Conservation (phyloP, 805 yeast species). For the Saccharomyces jurei region DNA sequence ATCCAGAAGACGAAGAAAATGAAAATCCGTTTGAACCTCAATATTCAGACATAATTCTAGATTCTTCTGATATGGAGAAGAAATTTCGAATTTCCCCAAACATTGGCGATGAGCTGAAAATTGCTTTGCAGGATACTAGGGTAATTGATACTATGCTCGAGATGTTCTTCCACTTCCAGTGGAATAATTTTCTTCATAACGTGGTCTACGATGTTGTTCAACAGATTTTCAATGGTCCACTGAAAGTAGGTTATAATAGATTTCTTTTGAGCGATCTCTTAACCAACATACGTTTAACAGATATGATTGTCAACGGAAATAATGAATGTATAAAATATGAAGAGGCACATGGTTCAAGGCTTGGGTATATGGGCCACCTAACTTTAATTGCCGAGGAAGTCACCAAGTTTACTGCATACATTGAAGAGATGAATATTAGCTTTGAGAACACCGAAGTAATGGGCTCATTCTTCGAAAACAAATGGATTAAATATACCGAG, state of each 20-base stretch:
- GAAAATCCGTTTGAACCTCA: constrained; percentile 1
- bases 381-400: constrained; percentile 93
- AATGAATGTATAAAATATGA: constrained; percentile 52
- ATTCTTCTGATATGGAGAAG: constrained; percentile 30
- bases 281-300: constrained; percentile 50
- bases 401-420: constrained; percentile 63
- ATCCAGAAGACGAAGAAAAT: background rate
- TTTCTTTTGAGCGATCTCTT: constrained; percentile 56
- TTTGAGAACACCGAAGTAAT: constrained; percentile 21
- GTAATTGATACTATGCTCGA: constrained; percentile 52
- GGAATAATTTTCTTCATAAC: constrained; percentile 81
- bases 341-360: constrained; percentile 52
- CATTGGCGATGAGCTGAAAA: constrained; percentile 67
- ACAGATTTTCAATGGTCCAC: constrained; percentile 67
- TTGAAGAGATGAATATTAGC: constrained; percentile 29
- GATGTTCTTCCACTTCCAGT: constrained; percentile 65
- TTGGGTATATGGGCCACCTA: constrained; percentile 95
- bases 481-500: constrained; percentile 78
- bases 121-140: constrained; percentile 55
- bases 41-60: constrained; percentile 9
- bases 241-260: constrained; percentile 67
- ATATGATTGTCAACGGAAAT: constrained; percentile 59
- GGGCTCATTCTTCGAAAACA: constrained; percentile 20
- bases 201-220: constrained; percentile 80
- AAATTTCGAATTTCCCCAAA: constrained; percentile 47